Conservation (phyloP, 257 asterid genomes). For the Solanum medicagineum region DNA sequence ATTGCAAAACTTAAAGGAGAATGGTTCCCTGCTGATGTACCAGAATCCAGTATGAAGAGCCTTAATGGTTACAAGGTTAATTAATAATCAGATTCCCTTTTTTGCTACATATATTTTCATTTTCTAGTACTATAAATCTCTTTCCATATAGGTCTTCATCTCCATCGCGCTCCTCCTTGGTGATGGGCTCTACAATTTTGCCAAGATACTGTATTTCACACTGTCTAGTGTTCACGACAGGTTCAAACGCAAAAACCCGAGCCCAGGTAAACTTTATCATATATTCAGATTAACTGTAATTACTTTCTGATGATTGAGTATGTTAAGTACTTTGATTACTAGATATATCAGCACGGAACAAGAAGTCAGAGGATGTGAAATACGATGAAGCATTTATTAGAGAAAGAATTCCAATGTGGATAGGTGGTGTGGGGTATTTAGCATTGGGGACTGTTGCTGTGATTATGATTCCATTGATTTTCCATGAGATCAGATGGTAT, state of each 20-base stretch:
- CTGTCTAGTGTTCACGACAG: constrained; percentile 19
- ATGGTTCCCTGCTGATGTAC: constrained; percentile 60
- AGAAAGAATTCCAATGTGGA: constrained; percentile 57
- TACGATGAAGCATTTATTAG: constrained; percentile 30
- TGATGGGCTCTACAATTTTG: constrained; percentile 73
- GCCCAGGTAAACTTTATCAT: not conserved
- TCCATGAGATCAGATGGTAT: constrained; percentile 68
- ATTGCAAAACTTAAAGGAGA: constrained; percentile 44
- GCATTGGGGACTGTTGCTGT: constrained; percentile 28
- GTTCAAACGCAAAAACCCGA: constrained; percentile 25
- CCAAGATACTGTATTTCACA: constrained; percentile 43
- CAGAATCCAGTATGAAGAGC: constrained; percentile 74
- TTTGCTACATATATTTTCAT: not conserved
- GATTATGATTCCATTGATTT: constrained; percentile 43
- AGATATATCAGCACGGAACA: constrained; percentile 4
- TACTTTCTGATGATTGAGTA: not conserved
- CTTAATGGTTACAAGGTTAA: constrained; percentile 78
- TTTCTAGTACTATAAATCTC: not conserved
- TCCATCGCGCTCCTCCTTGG: constrained; percentile 80
- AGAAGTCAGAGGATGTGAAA: not conserved
- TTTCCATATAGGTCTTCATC: constrained; percentile 46
- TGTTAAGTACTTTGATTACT: not conserved
- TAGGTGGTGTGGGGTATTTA: constrained; percentile 35
- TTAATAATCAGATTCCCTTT: not conserved
- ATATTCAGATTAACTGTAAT: not conserved